Percentiles rank a stretch among this genome's conserved stretches.
phyloP scores from a whole-genome alignment of 164 flowering plant genomes.

The Dillenia suffruticosa region DNA sequence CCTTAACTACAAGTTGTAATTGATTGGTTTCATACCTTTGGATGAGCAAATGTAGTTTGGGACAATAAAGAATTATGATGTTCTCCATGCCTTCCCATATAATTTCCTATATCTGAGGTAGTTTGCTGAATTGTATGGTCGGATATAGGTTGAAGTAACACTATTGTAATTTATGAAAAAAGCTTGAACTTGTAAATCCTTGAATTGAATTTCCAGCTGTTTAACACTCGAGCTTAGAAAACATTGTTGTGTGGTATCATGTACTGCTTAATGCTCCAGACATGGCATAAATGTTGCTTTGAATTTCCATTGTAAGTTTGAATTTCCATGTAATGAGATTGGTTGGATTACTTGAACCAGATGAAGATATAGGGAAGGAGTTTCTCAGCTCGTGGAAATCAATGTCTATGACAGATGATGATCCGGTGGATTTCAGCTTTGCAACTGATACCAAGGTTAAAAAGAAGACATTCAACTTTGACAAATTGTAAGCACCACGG shows the following conservation, averaged over 20 bases:
- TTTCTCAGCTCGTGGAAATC: conserved; percentile 80
- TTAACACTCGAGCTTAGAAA: no score
- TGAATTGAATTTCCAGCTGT: background rate
- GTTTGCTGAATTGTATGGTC: conserved; percentile 4
- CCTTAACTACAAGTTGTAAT: background rate
- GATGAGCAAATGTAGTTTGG: background rate
- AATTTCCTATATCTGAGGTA: background rate
- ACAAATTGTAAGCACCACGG: conserved; percentile 53
- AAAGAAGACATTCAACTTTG: conserved; percentile 59
- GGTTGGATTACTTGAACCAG: conserved; percentile 31
- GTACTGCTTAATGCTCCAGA: background rate
- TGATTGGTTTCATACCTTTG: background rate
- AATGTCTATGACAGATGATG: conserved; percentile 41
- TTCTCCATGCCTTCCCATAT: background rate
- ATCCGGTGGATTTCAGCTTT: conserved; percentile 54
- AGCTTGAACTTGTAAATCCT: background rate
- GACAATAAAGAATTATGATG: background rate
- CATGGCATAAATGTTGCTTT: background rate
- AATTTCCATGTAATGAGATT: conserved; percentile 1
- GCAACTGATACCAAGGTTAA: conserved; percentile 41
- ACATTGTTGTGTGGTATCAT: no score
- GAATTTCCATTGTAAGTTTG: background rate
- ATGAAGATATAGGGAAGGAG: conserved; percentile 65
- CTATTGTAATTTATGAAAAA: background rate
- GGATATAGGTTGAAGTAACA: no score